A percentile compares a stretch with the other conserved stretches of the same genome.
These are phyloP conservation scores for Paraphaeosphaeria minitans DNA, from an alignment of 2,329 filamentous ascomycete genomes.

Conservation along the genomic window DNA sequence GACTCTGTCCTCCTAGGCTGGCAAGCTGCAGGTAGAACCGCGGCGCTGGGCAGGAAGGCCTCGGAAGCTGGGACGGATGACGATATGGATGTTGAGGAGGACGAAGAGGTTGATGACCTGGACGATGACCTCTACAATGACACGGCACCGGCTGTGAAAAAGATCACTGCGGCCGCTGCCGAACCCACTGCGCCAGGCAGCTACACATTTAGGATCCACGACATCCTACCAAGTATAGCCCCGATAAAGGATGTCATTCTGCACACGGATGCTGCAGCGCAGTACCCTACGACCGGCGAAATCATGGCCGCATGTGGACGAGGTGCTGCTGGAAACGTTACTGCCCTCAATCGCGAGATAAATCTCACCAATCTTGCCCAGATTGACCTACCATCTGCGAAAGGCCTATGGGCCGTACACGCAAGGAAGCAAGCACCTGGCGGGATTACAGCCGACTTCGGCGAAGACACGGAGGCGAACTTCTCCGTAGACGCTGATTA, in stretches of 20 bases:
- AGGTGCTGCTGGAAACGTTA: constrained; percentile 70
- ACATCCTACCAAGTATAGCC: constrained; percentile 76
- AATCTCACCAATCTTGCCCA: constrained; percentile 73
- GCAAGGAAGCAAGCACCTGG: constrained; percentile 71
- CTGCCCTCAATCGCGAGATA: constrained; percentile 77
- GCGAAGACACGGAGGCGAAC: constrained; percentile 48
- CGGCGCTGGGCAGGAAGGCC: constrained; percentile 64
- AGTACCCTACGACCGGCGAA: constrained; percentile 50
- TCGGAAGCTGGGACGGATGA: constrained; percentile 64
- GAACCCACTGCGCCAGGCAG: constrained; percentile 62
- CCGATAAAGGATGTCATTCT: constrained; percentile 78
- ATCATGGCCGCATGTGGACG: constrained; percentile 65
- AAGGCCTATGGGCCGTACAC: constrained; percentile 80
- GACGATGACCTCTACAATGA: constrained; percentile 68
- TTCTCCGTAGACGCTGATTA: constrained; percentile 61
- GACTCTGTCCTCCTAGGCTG: constrained; percentile 85
- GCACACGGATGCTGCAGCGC: constrained; percentile 51
- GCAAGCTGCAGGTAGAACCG: constrained; percentile 61
- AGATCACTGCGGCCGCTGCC: constrained; percentile 42
- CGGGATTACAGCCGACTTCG: constrained; percentile 54
- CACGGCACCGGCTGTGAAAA: constrained; percentile 54
- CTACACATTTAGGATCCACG: constrained; percentile 76
- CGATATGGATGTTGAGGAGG: constrained; percentile 56
- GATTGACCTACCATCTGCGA: constrained; percentile 73
- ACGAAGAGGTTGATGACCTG: constrained; percentile 63